Evolutionary conservation across 768 basidiomycete genomes (phyloP), one percentile per base, ranked within the genome.

Genomic region (Russula compacta): DNA sequence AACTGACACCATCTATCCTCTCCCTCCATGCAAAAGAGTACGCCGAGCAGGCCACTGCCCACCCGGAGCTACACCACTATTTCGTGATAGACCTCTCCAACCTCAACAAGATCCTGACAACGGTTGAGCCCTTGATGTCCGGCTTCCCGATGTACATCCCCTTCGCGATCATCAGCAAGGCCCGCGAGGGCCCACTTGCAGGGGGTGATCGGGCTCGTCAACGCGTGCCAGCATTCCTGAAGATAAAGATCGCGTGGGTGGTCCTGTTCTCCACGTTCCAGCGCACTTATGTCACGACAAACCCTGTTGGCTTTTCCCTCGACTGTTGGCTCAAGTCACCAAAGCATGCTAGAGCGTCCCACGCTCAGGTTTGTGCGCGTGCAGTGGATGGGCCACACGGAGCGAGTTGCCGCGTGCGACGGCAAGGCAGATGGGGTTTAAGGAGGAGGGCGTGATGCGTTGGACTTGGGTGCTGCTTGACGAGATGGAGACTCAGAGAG

Each of bases 341-440:
- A 33, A 12, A 4, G 3, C 15, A n/a, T 19, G 12, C 63, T 19
- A 1, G 46, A 61, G 38, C 69, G 66, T 19, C 67, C 66, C 4
- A 77, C 76, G 9, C 64, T 78, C 2, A 76, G 76, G 0, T 69
- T 81, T n/a, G 74, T 81, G 29, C 75, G 78, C 29, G 78, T 80
- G 17, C 73, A 72, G 58, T 83, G 78, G 77, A 67, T 64, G 14
- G 71, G 79, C 14, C 72, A 76, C 35, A 54, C 69, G 2, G 21
- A 59, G 40, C 58, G n/a, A 36, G 1, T 59, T 74, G 6, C 78
- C 77, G 1, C 71, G 72, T 15, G 52, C 66, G 2, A 70, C 76
- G 0, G 82, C 79, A 24, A 67, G 71, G 66, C 68, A 76, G 40
- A 73, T 83, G 72, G 79, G 81, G 4, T 78, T 83, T 67, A 72